These are phyloP conservation scores for Castanea crenata DNA, from an alignment of 306 rosid species.

Conservation along the genomic window DNA sequence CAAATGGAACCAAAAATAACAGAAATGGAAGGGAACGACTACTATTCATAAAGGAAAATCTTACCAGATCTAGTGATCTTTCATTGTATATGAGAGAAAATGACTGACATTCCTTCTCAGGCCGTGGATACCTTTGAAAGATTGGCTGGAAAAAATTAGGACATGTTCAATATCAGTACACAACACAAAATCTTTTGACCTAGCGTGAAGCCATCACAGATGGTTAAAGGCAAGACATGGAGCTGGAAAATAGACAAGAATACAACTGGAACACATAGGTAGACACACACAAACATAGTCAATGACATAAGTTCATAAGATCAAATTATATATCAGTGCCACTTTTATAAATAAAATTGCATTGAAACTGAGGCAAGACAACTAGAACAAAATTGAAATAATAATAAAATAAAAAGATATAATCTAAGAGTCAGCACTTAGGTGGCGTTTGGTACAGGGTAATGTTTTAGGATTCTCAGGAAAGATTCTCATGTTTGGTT, in stretches of 20 bases:
- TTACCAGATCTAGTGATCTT: slow-evolving; percentile 89
- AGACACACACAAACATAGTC: slow-evolving; percentile 2
- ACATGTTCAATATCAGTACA: slow-evolving; percentile 44
- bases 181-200: slow-evolving; percentile 25
- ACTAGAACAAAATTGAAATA: too few species aligned
- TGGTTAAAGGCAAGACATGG: slow-evolving; percentile 27
- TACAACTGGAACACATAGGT: neutral
- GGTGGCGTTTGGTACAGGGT: too few species aligned
- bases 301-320: slow-evolving; percentile 17
- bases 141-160: slow-evolving; percentile 66
- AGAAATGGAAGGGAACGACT: slow-evolving; percentile 8
- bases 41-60: slow-evolving; percentile 27
- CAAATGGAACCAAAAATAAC: slow-evolving; percentile 5
- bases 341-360: neutral
- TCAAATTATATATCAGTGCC: slow-evolving; percentile 2
- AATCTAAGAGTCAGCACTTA: too few species aligned
- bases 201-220: slow-evolving; percentile 17
- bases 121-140: slow-evolving; percentile 97
- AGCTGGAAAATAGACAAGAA: slow-evolving; percentile 3
- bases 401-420: too few species aligned
- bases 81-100: slow-evolving; percentile 95
- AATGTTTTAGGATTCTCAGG: too few species aligned
- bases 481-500: too few species aligned
- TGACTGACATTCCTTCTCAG: slow-evolving; percentile 97
- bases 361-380: neutral